Evolutionary conservation across 2,329 filamentous ascomycete species (phyloP), one percentile per base, ranked within the genome.

Genomic region (Ophiostoma fasciatum): DNA sequence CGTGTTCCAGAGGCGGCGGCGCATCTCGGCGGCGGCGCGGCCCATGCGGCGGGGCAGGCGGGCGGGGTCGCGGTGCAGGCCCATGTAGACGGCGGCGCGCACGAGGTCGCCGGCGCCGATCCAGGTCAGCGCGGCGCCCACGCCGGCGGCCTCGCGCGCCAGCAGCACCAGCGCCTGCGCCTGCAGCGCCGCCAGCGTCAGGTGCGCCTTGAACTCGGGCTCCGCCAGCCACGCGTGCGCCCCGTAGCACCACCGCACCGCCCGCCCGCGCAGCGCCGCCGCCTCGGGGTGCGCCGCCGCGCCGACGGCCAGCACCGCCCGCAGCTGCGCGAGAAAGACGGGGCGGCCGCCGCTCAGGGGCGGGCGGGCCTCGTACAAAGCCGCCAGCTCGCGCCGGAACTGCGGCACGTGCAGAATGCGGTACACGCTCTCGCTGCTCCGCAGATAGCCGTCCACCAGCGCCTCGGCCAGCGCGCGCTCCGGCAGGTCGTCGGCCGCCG

Each of bases 361-460:
- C 22, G 56, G 49, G 64, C 64, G 64, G 3, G 48, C 44, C 14
- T 60, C 55, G 42, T 74, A 78, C 20, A n/a, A n/a, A n/a, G n/a
- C n/a, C n/a, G n/a, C n/a, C n/a, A n/a, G n/a, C n/a, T 72, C 64
- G 7, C 56, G 56, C 31, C 60, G 55, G 42, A 78, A 77, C 0
- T 62, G 64, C 0, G 72, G 71, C 1, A 70, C 48, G 47, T 78
- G 67, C 11, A 78, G 40, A 19, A 78, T 60, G 2, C 74, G 62
- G 42, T 68, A 62, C 12, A 68, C 61, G 3, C 65, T 64, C 45
- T 77, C 71, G 28, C 68, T 62, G 2, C 64, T 65, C 32, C 66
- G 55, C 15, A 78, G 51, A 51, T 75, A 75, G 20, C 57, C 52
- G 7, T 63, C 56, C 9, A 74, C 53, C 1, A 75, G 58, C 36